Conservation (phyloP, 148 eudicot species). For the Rhododendron mucronatum region DNA sequence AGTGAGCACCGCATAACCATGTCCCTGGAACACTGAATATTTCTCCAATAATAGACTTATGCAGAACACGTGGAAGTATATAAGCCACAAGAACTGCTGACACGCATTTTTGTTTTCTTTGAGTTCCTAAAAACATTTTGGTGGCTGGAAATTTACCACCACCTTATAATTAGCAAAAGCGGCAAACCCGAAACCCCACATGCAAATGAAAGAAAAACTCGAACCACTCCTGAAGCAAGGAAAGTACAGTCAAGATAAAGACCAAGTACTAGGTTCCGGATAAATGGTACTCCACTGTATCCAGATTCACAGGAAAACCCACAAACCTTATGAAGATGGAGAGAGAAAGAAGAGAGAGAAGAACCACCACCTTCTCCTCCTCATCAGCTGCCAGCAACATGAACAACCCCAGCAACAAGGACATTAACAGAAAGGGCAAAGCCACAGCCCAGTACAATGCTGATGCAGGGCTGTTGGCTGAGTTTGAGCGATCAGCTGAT, state of each 20-base stretch:
- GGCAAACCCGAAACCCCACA: not conserved
- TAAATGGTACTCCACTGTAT: not conserved
- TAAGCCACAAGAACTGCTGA: not conserved
- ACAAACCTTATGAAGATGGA: not conserved
- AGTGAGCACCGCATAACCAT: no score
- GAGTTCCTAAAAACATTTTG: not conserved
- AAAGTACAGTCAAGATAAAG: not conserved
- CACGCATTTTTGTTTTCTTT: not conserved
- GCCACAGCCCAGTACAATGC: constrained; percentile 26
- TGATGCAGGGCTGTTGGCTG: constrained; percentile 31
- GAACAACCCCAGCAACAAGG: not conserved
- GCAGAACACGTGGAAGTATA: not conserved
- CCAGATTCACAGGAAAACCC: not conserved
- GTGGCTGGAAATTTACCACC: not conserved
- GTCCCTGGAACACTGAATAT: not conserved
- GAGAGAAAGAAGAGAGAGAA: not conserved
- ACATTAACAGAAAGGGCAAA: not conserved
- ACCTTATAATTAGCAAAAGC: no score
- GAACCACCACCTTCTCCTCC: not conserved
- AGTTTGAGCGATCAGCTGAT: constrained; percentile 29
- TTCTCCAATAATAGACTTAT: not conserved
- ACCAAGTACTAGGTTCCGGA: not conserved
- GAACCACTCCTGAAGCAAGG: not conserved
- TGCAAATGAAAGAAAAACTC: not conserved
- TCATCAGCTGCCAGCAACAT: constrained; percentile 18